Base-by-base conservation (phyloP, 1,284 basidiomycete species). In the Sanghuangporus weigelae region DNA sequence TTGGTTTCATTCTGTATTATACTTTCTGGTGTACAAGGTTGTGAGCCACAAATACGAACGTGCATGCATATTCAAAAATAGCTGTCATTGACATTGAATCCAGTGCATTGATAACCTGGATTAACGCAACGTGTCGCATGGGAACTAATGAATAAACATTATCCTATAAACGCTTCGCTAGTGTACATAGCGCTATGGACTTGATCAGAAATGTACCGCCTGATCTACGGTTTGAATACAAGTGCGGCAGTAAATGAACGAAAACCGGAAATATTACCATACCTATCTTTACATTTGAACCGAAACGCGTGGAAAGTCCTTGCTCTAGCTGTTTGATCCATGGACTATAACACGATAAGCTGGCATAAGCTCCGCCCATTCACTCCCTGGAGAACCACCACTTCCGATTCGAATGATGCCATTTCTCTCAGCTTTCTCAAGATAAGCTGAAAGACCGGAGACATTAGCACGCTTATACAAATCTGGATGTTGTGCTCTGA, bases 401-500 rank as follows among this genome's bases (percentile, higher is more conserved):
- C 40, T 53, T 49, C 64, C 64, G 23, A 57, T n/a, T 26, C 54
- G 39, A 16, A 66, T 62, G 16, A 66, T 35, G 8, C 61, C 56
- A 6, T 1, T 3, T 8, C 48, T 44, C 19, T n/a, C 23, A 8
- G 64, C 62, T 38, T 57, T 63, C 16, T 55, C 46, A 14, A 63
- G 57, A 56, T 60, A 66, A 38, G 46, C 31, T 8, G 21, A 31
- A 14, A 63, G 55, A 16, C 50, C 54, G 7, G 49, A 53, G 11
- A 56, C 57, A 48, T 50, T 40, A 38, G 60, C 61, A 12, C 39
- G 11, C 38, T 56, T 12, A 26, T 66, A 66, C 6, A 63, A 10
- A 3, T 26, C 16, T 6, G 59, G 54, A 23, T 58, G 42, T 4
- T 50, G 35, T 26, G 40, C 21, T 38, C 36, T 26, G 19, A 64